A percentile compares a stretch with the other conserved stretches of the same genome.
Evolutionary conservation across 352 stramenopile species (phyloP).

Genomic region (Thalassiosira hispida): DNA sequence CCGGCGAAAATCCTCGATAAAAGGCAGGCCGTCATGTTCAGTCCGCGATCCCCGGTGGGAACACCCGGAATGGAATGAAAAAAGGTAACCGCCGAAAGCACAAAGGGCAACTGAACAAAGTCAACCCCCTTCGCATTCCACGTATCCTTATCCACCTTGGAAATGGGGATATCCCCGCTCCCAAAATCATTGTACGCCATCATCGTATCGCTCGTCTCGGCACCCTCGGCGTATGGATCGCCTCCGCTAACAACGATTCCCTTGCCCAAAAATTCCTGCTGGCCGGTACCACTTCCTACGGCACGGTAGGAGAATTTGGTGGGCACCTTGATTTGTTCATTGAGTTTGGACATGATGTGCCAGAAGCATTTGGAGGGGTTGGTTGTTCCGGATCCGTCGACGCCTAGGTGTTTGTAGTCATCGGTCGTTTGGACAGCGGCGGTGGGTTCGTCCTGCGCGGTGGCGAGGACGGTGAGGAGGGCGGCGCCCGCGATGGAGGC

Average conservation of each 20-base stretch:
- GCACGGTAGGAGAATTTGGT: constrained; percentile 83
- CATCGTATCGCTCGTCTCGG: not conserved
- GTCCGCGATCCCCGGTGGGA: constrained; percentile 31
- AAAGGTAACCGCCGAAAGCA: constrained; percentile 50
- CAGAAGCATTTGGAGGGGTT: constrained; percentile 85
- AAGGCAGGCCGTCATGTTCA: constrained; percentile 77
- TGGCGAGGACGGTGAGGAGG: constrained; percentile 3
- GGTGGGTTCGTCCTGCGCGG: constrained; percentile 1
- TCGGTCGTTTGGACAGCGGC: not conserved
- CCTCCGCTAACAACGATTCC: constrained; percentile 25
- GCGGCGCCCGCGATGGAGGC: not conserved
- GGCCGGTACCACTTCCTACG: constrained; percentile 78
- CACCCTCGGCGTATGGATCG: constrained; percentile 30
- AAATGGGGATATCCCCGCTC: constrained; percentile 76
- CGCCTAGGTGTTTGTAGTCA: constrained; percentile 21
- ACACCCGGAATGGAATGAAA: constrained; percentile 82
- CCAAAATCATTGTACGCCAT: constrained; percentile 69
- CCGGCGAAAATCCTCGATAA: constrained; percentile 79
- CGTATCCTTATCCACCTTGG: constrained; percentile 40
- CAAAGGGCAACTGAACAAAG: constrained; percentile 76
- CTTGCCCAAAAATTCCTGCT: constrained; percentile 68
- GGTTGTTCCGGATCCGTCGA: constrained; percentile 85
- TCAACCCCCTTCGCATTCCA: constrained; percentile 15
- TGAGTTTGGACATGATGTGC: constrained; percentile 80
- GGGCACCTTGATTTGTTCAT: constrained; percentile 68